Evolutionary conservation across 208 protist species (phyloP).

Genomic region (Acanthamoeba divionensis): DNA sequence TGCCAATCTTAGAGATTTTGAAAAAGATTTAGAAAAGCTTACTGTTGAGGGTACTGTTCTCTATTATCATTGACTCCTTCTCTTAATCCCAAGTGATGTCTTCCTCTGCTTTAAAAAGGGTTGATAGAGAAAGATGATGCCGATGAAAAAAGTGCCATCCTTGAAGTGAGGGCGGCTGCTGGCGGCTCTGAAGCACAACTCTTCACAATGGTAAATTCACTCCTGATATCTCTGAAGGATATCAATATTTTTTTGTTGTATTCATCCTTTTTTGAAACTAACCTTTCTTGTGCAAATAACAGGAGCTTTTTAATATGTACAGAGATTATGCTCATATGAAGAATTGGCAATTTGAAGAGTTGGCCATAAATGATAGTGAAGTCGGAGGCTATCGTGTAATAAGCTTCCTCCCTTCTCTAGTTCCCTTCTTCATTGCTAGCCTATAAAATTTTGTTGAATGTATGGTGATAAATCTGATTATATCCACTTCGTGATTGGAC

Average conservation of each 20-base stretch:
- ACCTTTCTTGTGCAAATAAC: slow-evolving; percentile 60
- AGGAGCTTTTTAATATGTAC: slow-evolving; percentile 78
- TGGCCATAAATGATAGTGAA: slow-evolving; percentile 42
- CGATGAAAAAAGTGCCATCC: slow-evolving; percentile 56
- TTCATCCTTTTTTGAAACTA: slow-evolving; percentile 59
- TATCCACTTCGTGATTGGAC: not conserved
- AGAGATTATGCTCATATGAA: slow-evolving; percentile 27
- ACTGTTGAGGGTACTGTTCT: not conserved
- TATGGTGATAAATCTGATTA: not conserved
- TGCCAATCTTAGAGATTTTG: not conserved
- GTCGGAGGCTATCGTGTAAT: slow-evolving; percentile 56
- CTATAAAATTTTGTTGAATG: not conserved
- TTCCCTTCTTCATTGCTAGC: not conserved
- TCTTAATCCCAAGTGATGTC: not conserved
- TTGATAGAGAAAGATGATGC: slow-evolving; percentile 52
- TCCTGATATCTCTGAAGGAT: not conserved
- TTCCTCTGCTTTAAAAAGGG: not conserved
- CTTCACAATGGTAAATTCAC: slow-evolving; percentile 60
- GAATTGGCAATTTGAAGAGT: slow-evolving; percentile 66
- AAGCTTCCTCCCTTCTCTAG: not conserved
- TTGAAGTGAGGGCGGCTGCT: slow-evolving; percentile 55
- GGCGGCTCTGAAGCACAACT: slow-evolving; percentile 70
- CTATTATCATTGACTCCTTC: not conserved
- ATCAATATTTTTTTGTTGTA: not conserved
- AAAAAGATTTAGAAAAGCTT: not conserved